Evolutionary conservation across 495 filamentous ascomycete genomes (phyloP).

Genomic region (Aspergillus wentii): DNA sequence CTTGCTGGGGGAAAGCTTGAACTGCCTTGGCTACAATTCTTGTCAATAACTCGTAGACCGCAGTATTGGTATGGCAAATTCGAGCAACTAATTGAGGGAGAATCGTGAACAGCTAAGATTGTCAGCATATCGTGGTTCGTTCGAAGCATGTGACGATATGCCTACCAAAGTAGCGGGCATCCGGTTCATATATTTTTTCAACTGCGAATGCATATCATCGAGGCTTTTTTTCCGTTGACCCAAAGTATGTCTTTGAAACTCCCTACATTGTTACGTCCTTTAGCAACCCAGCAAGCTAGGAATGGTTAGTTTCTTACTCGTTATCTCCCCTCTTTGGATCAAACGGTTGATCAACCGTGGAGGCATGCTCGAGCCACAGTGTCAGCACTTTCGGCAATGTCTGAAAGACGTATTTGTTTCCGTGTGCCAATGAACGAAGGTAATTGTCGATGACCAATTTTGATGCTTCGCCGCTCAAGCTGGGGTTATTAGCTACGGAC

Average conservation of each 20-base stretch:
- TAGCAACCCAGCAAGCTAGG: conserved; percentile 1
- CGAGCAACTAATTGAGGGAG: conserved; percentile 88
- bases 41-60: conserved; percentile 69
- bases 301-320: conserved; percentile 30
- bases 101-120: conserved; percentile 70
- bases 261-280: conserved; percentile 22
- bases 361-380: conserved; percentile 88
- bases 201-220: conserved; percentile 61
- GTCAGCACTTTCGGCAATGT: conserved; percentile 87
- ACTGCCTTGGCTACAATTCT: conserved; percentile 80
- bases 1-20: conserved; percentile 74
- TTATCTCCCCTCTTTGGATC: conserved; percentile 62
- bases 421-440: conserved; percentile 75
- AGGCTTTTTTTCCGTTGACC: conserved; percentile 61
- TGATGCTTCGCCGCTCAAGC: conserved; percentile 69
- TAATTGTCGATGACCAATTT: conserved; percentile 93
- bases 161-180: conserved; percentile 71
- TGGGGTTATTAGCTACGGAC: conserved; percentile 7
- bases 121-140: conserved; percentile 13
- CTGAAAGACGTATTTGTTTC: conserved; percentile 92
- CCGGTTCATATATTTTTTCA: conserved; percentile 67
- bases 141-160: neutral
- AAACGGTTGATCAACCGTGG: conserved; percentile 60
- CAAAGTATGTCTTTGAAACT: conserved; percentile 51
- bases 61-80: conserved; percentile 76